These are phyloP conservation scores for Cynanchum wilfordii DNA, from an alignment of 257 asterid genomes.

Conservation along the genomic window DNA sequence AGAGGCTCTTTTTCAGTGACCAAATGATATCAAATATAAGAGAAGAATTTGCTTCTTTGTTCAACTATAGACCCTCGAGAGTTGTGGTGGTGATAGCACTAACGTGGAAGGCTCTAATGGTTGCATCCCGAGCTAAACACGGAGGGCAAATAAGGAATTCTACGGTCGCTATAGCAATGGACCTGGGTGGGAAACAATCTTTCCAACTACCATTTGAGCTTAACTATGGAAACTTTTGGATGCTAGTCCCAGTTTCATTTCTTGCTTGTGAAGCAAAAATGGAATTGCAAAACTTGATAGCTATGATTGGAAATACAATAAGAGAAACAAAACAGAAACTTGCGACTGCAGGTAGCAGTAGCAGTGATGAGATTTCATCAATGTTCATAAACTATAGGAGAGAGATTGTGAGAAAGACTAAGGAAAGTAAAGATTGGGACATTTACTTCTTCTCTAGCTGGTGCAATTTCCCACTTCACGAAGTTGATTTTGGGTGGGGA, in stretches of 20 bases:
- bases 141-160: slow-evolving; percentile 13
- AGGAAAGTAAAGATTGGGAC: background rate
- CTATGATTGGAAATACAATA: background rate
- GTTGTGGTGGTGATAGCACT: slow-evolving; percentile 13
- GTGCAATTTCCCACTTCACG: slow-evolving; percentile 14
- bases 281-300: slow-evolving; percentile 3
- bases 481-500: slow-evolving; percentile 32
- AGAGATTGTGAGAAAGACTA: background rate
- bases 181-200: slow-evolving; percentile 18
- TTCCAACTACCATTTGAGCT: background rate
- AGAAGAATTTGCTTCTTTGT: background rate
- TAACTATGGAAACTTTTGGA: slow-evolving; percentile 14
- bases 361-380: slow-evolving; percentile 11
- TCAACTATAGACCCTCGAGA: background rate
- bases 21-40: background rate
- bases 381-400: background rate
- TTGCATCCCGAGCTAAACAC: background rate
- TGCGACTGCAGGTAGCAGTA: slow-evolving; percentile 2
- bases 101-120: slow-evolving; percentile 22
- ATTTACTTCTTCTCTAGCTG: slow-evolving; percentile 2
- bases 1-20: slow-evolving; percentile 10
- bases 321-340: background rate
- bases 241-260: background rate
- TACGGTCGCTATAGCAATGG: background rate
- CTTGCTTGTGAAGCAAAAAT: background rate